A percentile compares a stretch with the other conserved stretches of the same genome.
These are phyloP conservation scores for Phyllosticta citriasiana DNA, from an alignment of 2,329 filamentous ascomycete species.

Conservation along the genomic window DNA sequence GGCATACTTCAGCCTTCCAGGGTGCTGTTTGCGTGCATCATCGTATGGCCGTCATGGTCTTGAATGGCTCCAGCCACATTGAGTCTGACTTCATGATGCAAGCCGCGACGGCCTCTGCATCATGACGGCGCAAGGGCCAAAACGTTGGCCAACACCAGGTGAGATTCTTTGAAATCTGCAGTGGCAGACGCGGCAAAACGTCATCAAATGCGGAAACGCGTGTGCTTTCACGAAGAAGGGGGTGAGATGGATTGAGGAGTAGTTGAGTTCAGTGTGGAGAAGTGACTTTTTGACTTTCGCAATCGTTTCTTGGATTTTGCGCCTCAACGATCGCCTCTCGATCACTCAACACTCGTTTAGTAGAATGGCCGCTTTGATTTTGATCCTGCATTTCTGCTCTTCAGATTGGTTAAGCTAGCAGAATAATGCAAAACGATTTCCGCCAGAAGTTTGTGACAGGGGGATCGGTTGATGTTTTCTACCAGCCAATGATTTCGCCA, in stretches of 20 bases:
- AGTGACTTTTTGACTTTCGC: neutral
- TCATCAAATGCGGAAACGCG: neutral
- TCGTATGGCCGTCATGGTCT: neutral
- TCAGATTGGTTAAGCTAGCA: neutral
- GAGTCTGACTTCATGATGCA: neutral
- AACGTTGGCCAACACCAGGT: neutral
- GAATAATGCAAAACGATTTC: neutral
- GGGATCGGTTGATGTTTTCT: neutral
- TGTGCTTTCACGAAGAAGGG: neutral
- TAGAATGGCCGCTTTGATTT: neutral
- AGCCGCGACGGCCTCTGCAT: neutral
- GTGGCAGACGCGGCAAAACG: neutral
- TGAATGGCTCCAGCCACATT: neutral
- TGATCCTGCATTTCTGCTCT: neutral
- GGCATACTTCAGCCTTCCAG: neutral
- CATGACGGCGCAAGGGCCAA: neutral
- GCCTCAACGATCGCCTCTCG: neutral
- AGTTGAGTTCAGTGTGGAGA: neutral
- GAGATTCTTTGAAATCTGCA: neutral
- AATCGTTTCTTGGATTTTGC: neutral
- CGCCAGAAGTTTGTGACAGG: neutral
- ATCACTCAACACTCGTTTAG: neutral
- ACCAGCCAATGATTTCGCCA: conserved; percentile 35
- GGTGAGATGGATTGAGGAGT: neutral
- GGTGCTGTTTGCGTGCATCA: neutral